phyloP scores from a whole-genome alignment of 306 rosid species.

The Prunus fruticosa region DNA sequence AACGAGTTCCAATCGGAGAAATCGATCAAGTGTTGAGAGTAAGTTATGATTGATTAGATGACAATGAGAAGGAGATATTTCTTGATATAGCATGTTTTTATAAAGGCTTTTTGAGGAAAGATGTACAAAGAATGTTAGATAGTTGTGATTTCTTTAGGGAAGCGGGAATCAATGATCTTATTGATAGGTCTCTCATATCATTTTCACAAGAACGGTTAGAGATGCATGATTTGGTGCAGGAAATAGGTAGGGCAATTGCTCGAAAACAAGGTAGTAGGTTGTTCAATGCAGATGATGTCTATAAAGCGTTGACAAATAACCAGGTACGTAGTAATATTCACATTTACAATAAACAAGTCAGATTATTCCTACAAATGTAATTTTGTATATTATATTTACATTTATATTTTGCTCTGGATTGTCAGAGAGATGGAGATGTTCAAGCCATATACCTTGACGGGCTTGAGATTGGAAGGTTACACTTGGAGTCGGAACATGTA shows the following conservation, averaged over 20 bases:
- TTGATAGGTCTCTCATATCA: conserved; percentile 36
- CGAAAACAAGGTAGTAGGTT: neutral
- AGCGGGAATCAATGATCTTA: conserved; percentile 31
- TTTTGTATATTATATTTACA: neutral
- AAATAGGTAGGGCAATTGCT: too few relatives aligned
- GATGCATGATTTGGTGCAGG: too few relatives aligned
- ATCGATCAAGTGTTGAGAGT: neutral
- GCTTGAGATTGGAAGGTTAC: too few relatives aligned
- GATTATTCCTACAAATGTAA: neutral
- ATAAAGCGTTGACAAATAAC: conserved; percentile 15
- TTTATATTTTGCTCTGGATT: neutral
- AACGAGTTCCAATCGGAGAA: neutral
- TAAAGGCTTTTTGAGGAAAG: conserved; percentile 20
- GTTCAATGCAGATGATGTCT: conserved; percentile 3
- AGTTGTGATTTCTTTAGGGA: conserved; percentile 7
- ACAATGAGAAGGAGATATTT: conserved; percentile 22
- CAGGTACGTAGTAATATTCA: neutral
- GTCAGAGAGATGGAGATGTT: neutral
- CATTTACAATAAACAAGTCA: neutral
- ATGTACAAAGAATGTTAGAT: conserved; percentile 3
- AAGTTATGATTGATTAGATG: conserved; percentile 7
- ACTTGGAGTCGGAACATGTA: too few relatives aligned
- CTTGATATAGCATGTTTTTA: conserved; percentile 34
- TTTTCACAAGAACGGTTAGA: neutral
- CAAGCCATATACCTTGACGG: neutral